Evolutionary conservation across 2,329 filamentous ascomycete species (phyloP).

Genomic region (Pseudogymnoascus destructans): DNA sequence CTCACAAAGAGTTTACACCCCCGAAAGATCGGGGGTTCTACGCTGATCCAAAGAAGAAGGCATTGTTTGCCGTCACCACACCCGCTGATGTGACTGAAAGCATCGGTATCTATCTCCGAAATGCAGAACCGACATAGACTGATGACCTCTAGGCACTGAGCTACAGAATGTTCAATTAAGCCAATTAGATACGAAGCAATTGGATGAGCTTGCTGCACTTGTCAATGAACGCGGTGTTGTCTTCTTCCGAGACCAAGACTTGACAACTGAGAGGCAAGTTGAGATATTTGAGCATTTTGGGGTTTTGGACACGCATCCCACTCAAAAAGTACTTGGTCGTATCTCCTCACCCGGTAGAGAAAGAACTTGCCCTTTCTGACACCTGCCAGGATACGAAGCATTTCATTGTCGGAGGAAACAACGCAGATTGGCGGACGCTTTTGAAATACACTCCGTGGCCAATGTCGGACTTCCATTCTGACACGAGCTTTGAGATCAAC

Average conservation of each 20-base stretch:
- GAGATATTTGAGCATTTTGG: conserved; percentile 18
- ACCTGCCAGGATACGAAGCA: background rate
- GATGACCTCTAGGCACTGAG: conserved; percentile 14
- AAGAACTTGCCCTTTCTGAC: background rate
- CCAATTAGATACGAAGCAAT: conserved; percentile 18
- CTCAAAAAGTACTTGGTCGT: background rate
- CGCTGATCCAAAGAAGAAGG: conserved; percentile 33
- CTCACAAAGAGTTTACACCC: conserved; percentile 14
- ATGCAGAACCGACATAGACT: conserved; percentile 22
- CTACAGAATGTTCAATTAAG: conserved; percentile 20
- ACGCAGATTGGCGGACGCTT: conserved; percentile 6
- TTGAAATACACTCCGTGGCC: conserved; percentile 10
- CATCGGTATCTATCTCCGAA: conserved; percentile 27
- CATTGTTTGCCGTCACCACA: conserved; percentile 31
- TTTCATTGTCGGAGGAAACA: conserved; percentile 10
- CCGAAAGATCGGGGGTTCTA: conserved; percentile 29
- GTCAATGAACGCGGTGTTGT: conserved; percentile 24
- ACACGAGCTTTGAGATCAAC: conserved; percentile 11
- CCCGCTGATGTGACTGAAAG: conserved; percentile 32
- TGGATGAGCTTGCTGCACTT: conserved; percentile 23
- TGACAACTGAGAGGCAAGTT: conserved; percentile 17
- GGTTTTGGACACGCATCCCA: conserved; percentile 13
- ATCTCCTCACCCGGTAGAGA: background rate
- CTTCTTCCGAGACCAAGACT: conserved; percentile 19
- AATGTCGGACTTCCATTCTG: conserved; percentile 9